Conservation (phyloP, 768 basidiomycete genomes). For the Kockovaella imperatae region DNA sequence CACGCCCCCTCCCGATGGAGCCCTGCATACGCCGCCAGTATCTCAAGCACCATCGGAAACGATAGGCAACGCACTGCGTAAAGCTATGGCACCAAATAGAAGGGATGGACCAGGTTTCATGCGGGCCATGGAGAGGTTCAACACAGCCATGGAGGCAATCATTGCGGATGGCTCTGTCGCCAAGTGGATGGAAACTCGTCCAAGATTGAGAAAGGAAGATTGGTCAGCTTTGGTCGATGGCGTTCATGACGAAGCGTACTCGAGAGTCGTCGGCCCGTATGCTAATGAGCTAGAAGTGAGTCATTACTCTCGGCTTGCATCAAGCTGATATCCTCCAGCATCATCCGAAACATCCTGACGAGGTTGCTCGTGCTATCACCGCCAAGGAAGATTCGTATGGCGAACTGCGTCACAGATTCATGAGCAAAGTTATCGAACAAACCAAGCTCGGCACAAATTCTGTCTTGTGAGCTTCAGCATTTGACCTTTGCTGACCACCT, state of each 20-base stretch:
- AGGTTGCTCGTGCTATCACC: conserved; percentile 45
- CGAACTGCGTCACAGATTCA: conserved; percentile 48
- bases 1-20: conserved; percentile 5
- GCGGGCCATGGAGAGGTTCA: conserved; percentile 37
- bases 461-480: conserved; percentile 50
- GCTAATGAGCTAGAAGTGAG: conserved; percentile 73
- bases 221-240: conserved; percentile 39
- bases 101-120: conserved; percentile 38
- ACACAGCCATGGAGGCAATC: conserved; percentile 26
- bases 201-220: conserved; percentile 6
- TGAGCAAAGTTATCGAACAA: conserved; percentile 55
- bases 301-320: conserved; percentile 39
- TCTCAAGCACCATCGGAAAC: conserved; percentile 17
- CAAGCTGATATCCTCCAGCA: conserved; percentile 46
- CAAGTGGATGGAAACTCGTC: conserved; percentile 4
- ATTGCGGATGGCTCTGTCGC: conserved; percentile 17
- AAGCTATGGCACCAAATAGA: conserved; percentile 31
- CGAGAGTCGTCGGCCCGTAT: conserved; percentile 83
- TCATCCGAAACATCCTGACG: conserved; percentile 85
- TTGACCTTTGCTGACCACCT: not conserved
- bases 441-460: conserved; percentile 56
- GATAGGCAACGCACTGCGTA: conserved; percentile 33
- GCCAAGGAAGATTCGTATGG: conserved; percentile 41
- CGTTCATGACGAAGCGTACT: conserved; percentile 72
- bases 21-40: conserved; percentile 1